Base-by-base conservation (phyloP, 148 eudicot genomes). In the Silene conica region DNA sequence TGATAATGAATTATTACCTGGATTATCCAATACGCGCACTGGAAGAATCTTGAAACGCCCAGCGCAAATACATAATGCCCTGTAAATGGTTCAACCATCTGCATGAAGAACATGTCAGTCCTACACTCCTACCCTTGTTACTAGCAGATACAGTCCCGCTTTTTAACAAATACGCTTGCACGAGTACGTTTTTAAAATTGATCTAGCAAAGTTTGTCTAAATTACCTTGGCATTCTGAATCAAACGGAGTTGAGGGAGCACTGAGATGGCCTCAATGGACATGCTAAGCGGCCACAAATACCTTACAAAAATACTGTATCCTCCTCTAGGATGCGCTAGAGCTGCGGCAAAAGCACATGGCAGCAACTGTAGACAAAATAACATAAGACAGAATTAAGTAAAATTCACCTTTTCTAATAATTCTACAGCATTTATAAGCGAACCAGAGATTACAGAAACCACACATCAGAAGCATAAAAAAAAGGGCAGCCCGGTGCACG, bases 191-290 rank as follows among this genome's bases (percentile, higher is more conserved):
- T 28, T 28, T 28, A 28, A 48, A 34, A 23, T 61, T 22, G 15
- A 21, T 8, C 13, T 23, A 23, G 20, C 31, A 22, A 23, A 61
- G 23, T 22, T 3, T 63, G 43, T 26, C 31, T 3, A 3, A 26
- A n/a, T 20, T 58, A 94, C 97, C 98, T 91, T 86, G 5, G 92
- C 81, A 20, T 94, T 94, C 80, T 94, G 98, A 80, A 94, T 86
- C 81, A 94, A 73, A 41, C 86, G 87, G 46, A 93, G 92, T 74
- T 93, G 98, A 69, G 98, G 96, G 69, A 90, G 82, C 63, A 90
- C 92, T 8, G 98, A 85, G 58, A 91, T 79, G 15, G 96, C 79
- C 81, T 93, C 98, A 50, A 93, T 43, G 70, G 83, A 82, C 55
- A 83, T 82, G 61, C 83, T 83, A 61, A 87, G 87, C 1, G 93